Conservation (phyloP, 805 yeast species). For the Vanderwaltozyma yarrowii region DNA sequence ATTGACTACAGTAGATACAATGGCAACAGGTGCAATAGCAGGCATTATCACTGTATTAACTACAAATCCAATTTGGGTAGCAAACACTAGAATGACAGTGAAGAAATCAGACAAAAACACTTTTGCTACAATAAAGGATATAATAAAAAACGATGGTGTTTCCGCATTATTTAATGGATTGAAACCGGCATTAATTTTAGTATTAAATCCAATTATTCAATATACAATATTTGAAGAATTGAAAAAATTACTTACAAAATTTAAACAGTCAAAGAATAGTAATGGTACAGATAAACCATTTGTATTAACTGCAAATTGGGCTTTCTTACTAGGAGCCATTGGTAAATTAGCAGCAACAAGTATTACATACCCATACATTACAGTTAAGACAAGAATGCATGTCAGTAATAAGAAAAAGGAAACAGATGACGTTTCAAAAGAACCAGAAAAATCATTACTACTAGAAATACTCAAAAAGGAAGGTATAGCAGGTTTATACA, state of each 20-base stretch:
- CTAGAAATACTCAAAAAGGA: slow-evolving; percentile 53
- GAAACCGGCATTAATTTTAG: slow-evolving; percentile 77
- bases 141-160: slow-evolving; percentile 62
- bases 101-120: slow-evolving; percentile 34
- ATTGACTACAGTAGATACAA: slow-evolving; percentile 54
- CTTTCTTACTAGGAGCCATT: slow-evolving; percentile 78
- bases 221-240: slow-evolving; percentile 86
- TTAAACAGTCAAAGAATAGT: slow-evolving; percentile 30
- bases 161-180: slow-evolving; percentile 72
- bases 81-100: slow-evolving; percentile 87
- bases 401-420: slow-evolving; percentile 34
- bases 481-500: slow-evolving; percentile 69
- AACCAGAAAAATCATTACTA: slow-evolving; percentile 28
- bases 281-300: slow-evolving; percentile 10
- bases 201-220: slow-evolving; percentile 82
- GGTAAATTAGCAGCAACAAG: slow-evolving; percentile 87
- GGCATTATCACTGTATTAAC: slow-evolving; percentile 92
- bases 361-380: slow-evolving; percentile 83
- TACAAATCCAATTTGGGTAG: slow-evolving; percentile 96
- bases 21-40: slow-evolving; percentile 77
- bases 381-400: slow-evolving; percentile 84
- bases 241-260: slow-evolving; percentile 50
- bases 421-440: not conserved
- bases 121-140: slow-evolving; percentile 46
- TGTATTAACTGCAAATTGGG: slow-evolving; percentile 56